Conservation (phyloP, 768 basidiomycete genomes). For the Lactarius hengduanensis region DNA sequence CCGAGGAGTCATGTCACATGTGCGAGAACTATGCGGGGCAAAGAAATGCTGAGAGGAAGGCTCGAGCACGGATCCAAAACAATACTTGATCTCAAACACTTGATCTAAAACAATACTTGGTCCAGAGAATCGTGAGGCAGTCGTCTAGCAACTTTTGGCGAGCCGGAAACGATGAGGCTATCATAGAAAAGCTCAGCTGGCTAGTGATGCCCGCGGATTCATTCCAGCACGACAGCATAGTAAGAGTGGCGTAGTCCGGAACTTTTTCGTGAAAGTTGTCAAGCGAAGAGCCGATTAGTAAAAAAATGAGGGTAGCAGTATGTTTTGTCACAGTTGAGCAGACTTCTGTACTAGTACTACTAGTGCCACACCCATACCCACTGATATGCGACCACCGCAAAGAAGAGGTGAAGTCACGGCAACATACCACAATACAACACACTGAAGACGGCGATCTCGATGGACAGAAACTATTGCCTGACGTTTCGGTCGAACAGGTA, state of each 20-base stretch:
- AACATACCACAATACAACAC: not conserved
- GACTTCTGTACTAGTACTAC: not conserved
- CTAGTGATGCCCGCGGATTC: not conserved
- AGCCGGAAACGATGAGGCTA: not conserved
- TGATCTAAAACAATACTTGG: not conserved
- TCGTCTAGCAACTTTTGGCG: not conserved
- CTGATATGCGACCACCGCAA: too few species aligned
- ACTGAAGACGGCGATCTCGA: not conserved
- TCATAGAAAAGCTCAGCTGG: not conserved
- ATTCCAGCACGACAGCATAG: not conserved
- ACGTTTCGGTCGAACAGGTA: constrained; percentile 31
- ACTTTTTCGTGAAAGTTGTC: not conserved
- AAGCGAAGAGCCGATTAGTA: not conserved
- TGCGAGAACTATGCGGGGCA: not conserved
- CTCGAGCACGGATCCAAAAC: not conserved
- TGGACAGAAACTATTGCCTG: constrained; percentile 31
- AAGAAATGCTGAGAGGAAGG: not conserved
- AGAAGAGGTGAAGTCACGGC: not conserved
- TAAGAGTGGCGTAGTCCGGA: not conserved
- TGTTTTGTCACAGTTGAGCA: not conserved
- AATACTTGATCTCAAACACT: too few species aligned
- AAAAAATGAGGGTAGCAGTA: too few species aligned
- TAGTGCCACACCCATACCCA: too few species aligned
- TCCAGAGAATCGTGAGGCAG: not conserved
- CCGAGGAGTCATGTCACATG: not conserved